Evolutionary conservation across 2,329 filamentous ascomycete species (phyloP), one percentile per base, ranked within the genome.

Genomic region (Colletotrichum zoysiae): DNA sequence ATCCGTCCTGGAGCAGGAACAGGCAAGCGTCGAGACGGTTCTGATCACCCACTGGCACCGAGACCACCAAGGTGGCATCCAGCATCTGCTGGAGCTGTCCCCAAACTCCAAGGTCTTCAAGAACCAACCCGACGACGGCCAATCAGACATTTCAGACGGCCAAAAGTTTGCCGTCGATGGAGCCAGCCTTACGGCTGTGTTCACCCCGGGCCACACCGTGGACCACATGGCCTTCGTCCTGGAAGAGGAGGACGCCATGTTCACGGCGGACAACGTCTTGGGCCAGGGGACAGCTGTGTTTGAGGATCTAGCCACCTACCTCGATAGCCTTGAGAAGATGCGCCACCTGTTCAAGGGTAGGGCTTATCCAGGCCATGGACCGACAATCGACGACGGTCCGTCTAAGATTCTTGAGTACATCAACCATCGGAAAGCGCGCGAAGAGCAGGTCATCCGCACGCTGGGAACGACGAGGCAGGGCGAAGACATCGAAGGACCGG

Each of bases 11-110:
- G 80, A 85, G 8, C 82, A 89, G 33, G 93, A 97, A 79, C 87
- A 90, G 33, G 92, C 92, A 26, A 88, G 85, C 0, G 84, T 98
- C 33, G 85, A 89, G n/a, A 84, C 86, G 23, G 90, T 91, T 0
- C 85, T 99, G 30, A 85, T 99, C 60, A 97, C 95, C 0, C 96
- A 99, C 81, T 97, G 95, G 94, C 96, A 99, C 79, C 88, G 84
- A 53, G 96, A 99, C 78, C 96, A 99, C 78, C 87, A 91, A 8
- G 89, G 91, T 33, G 96, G 96, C 9, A 88, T 98, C 33, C 79
- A 83, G 3, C 90, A 97, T 76, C 84, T 98, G 1, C 83, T 91
- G 23, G 81, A 83, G 18, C 78, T 92, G 33, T 93, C 86, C n/a
- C 92, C 93, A 0, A 78, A 86, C 23, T 90, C 88, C 8, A 84